Base-by-base conservation (phyloP, 768 basidiomycete genomes). In the Suillus alpinus region DNA sequence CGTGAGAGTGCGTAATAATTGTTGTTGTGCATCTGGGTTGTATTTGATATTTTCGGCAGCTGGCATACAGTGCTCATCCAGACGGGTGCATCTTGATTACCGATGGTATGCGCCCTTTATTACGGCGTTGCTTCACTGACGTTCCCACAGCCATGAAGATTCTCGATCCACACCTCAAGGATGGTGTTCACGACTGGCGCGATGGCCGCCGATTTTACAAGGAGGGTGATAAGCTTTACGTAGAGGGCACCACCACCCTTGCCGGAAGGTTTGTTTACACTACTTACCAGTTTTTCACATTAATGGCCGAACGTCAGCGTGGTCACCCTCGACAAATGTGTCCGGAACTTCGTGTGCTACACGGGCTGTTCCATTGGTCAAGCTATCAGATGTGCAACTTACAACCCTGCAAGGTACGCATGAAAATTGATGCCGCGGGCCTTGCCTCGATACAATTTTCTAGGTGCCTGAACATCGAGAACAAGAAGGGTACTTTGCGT, bases 71-170 rank as follows among this genome's bases (percentile, higher is more conserved):
- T 37, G 84, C 89, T 0, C 87, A 88, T 67, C 89, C 89, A 9
- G 89, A 94, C 8, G 91, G 93, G 2, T 95, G 93, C 68, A 86
- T 96, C 39, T 80, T 96, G 53, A 88, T 95, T 61, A 95, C 94
- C 0, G 94, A 96, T 75, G 92, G 93, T 94, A 68, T 62, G 78
- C 10, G 10, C 6, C 23, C 6, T 39, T 72, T 18, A 34, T 44
- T 9, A 49, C 23, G 2, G 26, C 20, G 26, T 16, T 39, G 9
- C 40, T 51, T 36, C 10, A 26, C 34, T 7, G 36, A 44, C 39
- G 32, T 58, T 44, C 32, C 26, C 51, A 26, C 71, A 93, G 92
- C 92, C 9, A 89, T 92, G 86, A 88, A 88, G 67, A 86, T 93
- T 59, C 79, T 96, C 41, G 94, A 96, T 73, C 94, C 93, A 9